phyloP scores from a whole-genome alignment of 352 stramenopile species.

The Pythium apleroticum region DNA sequence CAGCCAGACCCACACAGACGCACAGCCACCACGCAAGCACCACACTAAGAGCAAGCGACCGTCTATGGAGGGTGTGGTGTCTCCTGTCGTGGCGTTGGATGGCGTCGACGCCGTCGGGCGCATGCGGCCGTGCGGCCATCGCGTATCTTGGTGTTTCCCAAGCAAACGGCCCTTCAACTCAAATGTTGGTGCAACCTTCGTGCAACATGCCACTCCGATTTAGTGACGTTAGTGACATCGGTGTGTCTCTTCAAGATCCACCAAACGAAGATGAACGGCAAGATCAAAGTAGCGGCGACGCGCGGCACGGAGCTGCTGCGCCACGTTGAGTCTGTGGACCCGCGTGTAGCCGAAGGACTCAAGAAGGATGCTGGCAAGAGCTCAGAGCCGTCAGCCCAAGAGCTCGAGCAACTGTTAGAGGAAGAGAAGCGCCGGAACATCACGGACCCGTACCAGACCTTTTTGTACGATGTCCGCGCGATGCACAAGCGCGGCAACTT shows the following conservation, averaged over 20 bases:
- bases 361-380: slow-evolving; percentile 25
- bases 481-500: slow-evolving; percentile 70
- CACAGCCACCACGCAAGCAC: neutral
- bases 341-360: slow-evolving; percentile 54
- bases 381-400: slow-evolving; percentile 15
- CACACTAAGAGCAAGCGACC: neutral
- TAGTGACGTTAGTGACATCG: slow-evolving; percentile 15
- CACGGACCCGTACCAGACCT: slow-evolving; percentile 57
- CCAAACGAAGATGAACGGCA: neutral
- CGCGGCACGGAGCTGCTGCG: slow-evolving; percentile 48
- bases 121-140: neutral
- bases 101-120: neutral
- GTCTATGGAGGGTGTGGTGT: neutral
- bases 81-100: neutral
- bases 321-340: slow-evolving; percentile 51
- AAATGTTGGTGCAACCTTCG: slow-evolving; percentile 17
- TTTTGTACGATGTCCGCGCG: slow-evolving; percentile 66
- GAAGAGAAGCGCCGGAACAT: slow-evolving; percentile 61
- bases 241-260: slow-evolving; percentile 30
- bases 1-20: neutral
- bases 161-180: neutral
- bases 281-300: slow-evolving; percentile 42
- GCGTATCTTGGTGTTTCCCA: neutral
- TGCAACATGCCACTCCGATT: slow-evolving; percentile 4
- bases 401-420: slow-evolving; percentile 57